Percentiles rank a stretch among this genome's conserved stretches.
phyloP scores from a whole-genome alignment of 768 basidiomycete species.

The Leccinum fibrillosum region DNA sequence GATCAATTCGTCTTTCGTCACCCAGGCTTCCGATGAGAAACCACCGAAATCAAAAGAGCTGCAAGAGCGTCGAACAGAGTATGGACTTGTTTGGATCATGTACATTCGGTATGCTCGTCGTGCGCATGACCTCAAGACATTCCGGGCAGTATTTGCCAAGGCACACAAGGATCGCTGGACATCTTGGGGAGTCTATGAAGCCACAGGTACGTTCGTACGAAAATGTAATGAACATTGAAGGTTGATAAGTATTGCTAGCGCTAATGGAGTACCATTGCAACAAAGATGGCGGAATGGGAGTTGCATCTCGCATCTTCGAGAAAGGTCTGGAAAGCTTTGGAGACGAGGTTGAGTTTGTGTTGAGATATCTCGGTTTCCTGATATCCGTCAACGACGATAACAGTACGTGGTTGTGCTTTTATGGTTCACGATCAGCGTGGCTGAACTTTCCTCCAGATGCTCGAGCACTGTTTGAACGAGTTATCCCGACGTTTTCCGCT shows the following conservation, averaged over 20 bases:
- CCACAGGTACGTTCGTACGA: conserved; percentile 57
- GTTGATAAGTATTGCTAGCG: conserved; percentile 45
- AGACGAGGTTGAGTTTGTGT: conserved; percentile 80
- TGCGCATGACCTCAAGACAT: conserved; percentile 81
- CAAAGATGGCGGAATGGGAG: conserved; percentile 64
- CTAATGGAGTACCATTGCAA: conserved; percentile 93
- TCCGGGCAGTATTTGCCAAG: conserved; percentile 74
- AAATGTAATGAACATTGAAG: not conserved
- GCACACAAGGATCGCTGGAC: conserved; percentile 75
- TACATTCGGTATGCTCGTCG: conserved; percentile 92
- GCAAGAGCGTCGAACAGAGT: conserved; percentile 57
- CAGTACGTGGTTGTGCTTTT: conserved; percentile 52
- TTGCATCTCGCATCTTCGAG: conserved; percentile 92
- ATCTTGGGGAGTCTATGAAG: conserved; percentile 93
- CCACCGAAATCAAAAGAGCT: conserved; percentile 54
- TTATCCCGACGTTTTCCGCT: conserved; percentile 71
- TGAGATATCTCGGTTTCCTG: conserved; percentile 88
- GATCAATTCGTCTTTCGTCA: conserved; percentile 47
- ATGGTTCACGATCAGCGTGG: not conserved
- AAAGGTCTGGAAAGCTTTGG: conserved; percentile 83
- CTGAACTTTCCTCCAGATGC: conserved; percentile 62
- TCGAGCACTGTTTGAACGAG: conserved; percentile 90
- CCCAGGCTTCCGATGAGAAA: conserved; percentile 52
- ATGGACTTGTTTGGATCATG: conserved; percentile 78
- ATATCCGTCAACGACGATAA: conserved; percentile 94